Base-by-base conservation (phyloP, 495 filamentous ascomycete species). In the Emericellopsis terricola region DNA sequence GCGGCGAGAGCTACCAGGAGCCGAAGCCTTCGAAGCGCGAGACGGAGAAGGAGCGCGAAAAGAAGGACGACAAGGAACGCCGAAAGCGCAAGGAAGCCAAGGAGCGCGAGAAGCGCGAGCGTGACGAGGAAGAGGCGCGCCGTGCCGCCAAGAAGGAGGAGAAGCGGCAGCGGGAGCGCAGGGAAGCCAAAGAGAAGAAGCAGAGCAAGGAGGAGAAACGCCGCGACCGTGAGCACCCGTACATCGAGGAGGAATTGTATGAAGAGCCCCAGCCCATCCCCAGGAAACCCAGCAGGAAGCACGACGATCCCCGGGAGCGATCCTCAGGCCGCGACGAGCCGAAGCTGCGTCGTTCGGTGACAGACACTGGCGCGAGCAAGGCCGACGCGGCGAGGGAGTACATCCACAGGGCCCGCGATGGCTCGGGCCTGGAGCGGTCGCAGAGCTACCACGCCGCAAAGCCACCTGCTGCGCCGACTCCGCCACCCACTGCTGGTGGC, bases 1-100 rank as follows among this genome's bases (percentile, higher is more conserved):
- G 59, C 20, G 42, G 59, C 0, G 48, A 56, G 1, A 65, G 59
- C 31, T 64, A 61, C 42, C 59, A 49, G 24, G 46, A 62, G 38
- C n/a, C n/a, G n/a, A 62, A 57, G 40, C 47, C 55, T 13, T 47
- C 53, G 9, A 55, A 38, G 28, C 48, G 47, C 15, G 51, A 56
- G 1, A 41, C 43, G 19, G 53, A 58, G 11, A 42, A 50, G n/a
- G 45, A 41, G 16, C 42, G 24, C 15, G 54, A 43, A 39, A 37
- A 27, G 41, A 33, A 47, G 40, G 38, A 49, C 40, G 29, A 47
- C 37, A 27, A 40, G 31, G 41, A 46, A 19, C 44, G 42, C 15
- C 46, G 52, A 34, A 42, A 38, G 19, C 34, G 40, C 15, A 43
- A 36, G 41, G 53, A 50, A 19, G 45, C 47, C 10, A 40, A 53